These are phyloP conservation scores for Leccinum longicurvipes DNA, from an alignment of 768 basidiomycete species.

Conservation along the genomic window DNA sequence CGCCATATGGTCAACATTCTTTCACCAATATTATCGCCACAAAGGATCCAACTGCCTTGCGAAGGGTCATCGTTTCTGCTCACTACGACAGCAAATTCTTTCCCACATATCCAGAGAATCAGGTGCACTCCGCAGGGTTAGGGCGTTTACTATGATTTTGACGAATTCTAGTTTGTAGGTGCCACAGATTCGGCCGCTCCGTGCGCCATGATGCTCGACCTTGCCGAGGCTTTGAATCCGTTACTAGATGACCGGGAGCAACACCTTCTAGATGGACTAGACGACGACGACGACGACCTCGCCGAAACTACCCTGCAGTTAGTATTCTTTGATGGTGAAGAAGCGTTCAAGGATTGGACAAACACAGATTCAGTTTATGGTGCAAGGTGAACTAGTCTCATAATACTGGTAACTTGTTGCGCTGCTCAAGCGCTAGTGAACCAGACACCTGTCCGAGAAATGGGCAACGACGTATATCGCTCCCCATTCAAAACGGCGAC, in stretches of 20 bases:
- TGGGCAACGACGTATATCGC: constrained; percentile 73
- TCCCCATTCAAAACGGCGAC: constrained; percentile 57
- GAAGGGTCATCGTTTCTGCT: constrained; percentile 84
- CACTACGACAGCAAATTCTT: constrained; percentile 95
- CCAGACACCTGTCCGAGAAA: constrained; percentile 81
- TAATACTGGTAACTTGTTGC: not conserved
- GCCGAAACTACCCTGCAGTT: constrained; percentile 86
- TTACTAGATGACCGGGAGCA: constrained; percentile 60
- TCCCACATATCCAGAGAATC: constrained; percentile 62
- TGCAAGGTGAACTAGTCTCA: constrained; percentile 56
- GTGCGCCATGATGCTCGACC: constrained; percentile 90
- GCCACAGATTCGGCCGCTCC: constrained; percentile 97
- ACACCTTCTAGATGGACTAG: constrained; percentile 50
- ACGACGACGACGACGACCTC: constrained; percentile 76
- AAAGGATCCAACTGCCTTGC: constrained; percentile 80
- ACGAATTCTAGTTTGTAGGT: constrained; percentile 74
- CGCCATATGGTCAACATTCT: constrained; percentile 74
- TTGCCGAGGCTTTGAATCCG: constrained; percentile 79
- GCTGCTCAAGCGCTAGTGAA: not conserved
- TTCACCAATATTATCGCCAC: constrained; percentile 95
- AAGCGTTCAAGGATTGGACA: constrained; percentile 91
- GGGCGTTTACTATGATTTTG: constrained; percentile 5
- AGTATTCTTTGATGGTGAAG: constrained; percentile 97
- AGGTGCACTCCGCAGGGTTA: constrained; percentile 44
- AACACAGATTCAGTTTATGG: constrained; percentile 90